phyloP scores from a whole-genome alignment of 164 flowering plant species.

The Nymphaea thermarum region DNA sequence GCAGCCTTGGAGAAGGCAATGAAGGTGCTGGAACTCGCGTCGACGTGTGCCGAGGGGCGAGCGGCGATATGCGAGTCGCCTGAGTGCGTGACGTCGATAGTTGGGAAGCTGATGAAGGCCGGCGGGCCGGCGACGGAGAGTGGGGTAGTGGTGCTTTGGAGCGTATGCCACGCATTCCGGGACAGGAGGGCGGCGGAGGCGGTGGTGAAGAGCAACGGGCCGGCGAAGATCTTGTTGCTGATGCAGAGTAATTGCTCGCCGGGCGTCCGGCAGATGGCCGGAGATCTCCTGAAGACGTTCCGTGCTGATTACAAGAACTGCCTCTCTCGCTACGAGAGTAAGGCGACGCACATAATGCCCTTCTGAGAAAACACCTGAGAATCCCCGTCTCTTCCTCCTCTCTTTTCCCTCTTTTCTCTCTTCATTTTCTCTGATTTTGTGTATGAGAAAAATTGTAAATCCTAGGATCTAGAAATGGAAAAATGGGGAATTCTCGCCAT shows the following conservation, averaged over 20 bases:
- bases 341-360: conserved; percentile 85
- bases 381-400: too few species aligned
- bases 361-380: conserved; percentile 22
- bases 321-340: conserved; percentile 59
- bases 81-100: conserved; percentile 29
- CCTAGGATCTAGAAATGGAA: background rate
- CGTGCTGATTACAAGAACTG: conserved; percentile 43
- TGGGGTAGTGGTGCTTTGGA: conserved; percentile 72
- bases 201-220: conserved; percentile 47
- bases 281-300: conserved; percentile 62
- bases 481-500: background rate
- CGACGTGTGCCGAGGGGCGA: conserved; percentile 54
- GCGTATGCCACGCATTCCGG: conserved; percentile 48
- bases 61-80: conserved; percentile 37
- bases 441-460: background rate
- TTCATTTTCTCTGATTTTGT: background rate
- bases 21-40: conserved; percentile 44
- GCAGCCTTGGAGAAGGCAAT: conserved; percentile 30
- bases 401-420: background rate
- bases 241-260: conserved; percentile 82
- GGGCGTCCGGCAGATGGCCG: conserved; percentile 49
- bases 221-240: conserved; percentile 70
- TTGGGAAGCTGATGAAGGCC: conserved; percentile 50
- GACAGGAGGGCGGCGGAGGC: conserved; percentile 47
- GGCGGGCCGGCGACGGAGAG: conserved; percentile 63